Evolutionary conservation across 108 stramenopile species (phyloP).

Genomic region (Ochromonas danica): DNA sequence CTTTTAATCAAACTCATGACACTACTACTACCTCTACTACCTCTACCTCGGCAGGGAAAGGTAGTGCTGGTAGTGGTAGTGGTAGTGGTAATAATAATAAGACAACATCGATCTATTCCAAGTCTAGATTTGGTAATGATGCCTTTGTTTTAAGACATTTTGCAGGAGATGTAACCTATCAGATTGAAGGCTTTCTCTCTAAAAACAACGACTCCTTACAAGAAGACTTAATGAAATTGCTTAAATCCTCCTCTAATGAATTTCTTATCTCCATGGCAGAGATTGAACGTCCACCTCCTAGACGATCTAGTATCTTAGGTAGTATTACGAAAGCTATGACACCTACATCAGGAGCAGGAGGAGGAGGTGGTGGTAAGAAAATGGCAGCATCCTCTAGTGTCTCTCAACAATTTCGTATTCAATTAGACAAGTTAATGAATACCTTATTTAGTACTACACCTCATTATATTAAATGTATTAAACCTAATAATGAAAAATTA

Average conservation of each 20-base stretch:
- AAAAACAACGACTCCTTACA: conserved; percentile 76
- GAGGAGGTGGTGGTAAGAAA: neutral
- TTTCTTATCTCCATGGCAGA: conserved; percentile 7
- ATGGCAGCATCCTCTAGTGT: conserved; percentile 5
- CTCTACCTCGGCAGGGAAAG: neutral
- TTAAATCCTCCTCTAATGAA: neutral
- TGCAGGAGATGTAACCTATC: conserved; percentile 76
- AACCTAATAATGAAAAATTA: conserved; percentile 65
- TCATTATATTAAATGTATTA: conserved; percentile 97
- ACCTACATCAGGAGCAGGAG: neutral
- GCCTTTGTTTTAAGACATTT: conserved; percentile 76
- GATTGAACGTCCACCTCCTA: neutral
- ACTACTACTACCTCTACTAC: neutral
- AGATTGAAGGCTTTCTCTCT: conserved; percentile 67
- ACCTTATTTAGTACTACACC: conserved; percentile 87
- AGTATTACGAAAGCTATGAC: neutral
- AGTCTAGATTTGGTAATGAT: conserved; percentile 12
- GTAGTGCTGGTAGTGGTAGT: neutral
- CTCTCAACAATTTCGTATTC: conserved; percentile 60
- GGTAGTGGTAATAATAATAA: neutral
- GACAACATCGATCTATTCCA: conserved; percentile 7
- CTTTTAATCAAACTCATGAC: conserved; percentile 26
- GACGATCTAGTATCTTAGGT: neutral
- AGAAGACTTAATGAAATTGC: conserved; percentile 37
- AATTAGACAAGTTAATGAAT: conserved; percentile 57